Evolutionary conservation across 1,284 basidiomycete species (phyloP), one percentile per base, ranked within the genome.

Genomic region (Ustilago sp.): DNA sequence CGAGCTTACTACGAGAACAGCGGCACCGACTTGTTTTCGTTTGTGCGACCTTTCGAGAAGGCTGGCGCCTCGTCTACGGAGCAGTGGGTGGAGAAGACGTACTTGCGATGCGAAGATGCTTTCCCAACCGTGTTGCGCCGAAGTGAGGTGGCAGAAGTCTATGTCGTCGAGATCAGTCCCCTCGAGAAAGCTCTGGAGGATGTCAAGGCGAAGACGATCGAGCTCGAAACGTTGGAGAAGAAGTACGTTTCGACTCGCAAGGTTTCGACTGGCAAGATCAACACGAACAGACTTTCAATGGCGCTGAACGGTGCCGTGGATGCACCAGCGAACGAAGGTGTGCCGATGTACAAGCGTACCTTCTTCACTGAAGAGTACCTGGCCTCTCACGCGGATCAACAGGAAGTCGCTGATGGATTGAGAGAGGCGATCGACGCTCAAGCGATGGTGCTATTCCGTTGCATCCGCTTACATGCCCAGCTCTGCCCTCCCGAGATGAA

Each of bases 61-160:
- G 55, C 51, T 15, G 68, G 53, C 19, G 74, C 52, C 8, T 23
- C 87, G 50, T 41, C 67, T 7, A 59, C 74, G 9, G 75, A 74
- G 62, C 63, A 77, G 23, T 98, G 94, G 94, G 88, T 92, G 0
- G 94, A 97, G 85, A 98, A 95, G 88, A 83, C 82, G 17, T 81
- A 77, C 47, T 58, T 84, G 31, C 77, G 80, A 17, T 88, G 87
- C 60, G 94, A 95, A 85, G 94, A 96, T 79, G 89, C 91, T 0
- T 94, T 99, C 87, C 96, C 96, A 0, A 95, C 94, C 0, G 93
- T 98, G 4, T 89, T 98, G 41, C 91, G 93, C 48, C 90, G 96
- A 17, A 95, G 94, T 6, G 94, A 98, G 83, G 91, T 98, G 35
- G 88, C 94, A n/a, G 91, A 90, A 43, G 88, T 91, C 41, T 89